Evolutionary conservation across 805 yeast genomes (phyloP), one percentile per base, ranked within the genome.

Genomic region (Candida incommunis): DNA sequence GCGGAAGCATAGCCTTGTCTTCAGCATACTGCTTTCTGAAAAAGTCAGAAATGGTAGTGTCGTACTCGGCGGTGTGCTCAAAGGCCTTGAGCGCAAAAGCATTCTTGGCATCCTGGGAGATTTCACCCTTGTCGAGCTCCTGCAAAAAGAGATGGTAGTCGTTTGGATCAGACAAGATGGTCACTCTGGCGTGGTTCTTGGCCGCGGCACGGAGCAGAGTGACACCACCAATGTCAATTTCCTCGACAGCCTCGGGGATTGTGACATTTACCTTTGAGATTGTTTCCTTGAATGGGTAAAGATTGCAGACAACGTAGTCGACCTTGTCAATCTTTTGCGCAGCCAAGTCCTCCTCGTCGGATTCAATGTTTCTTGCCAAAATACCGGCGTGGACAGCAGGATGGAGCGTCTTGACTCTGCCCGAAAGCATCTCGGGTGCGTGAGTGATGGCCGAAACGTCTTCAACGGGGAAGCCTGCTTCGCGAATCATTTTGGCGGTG

Each of bases 381-480:
- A 92, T 92, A 61, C 70, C 69, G 57, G 95, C 98, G 65, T 92
- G 98, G 50, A 92, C 96, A 24, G 97, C 98, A 35, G 98, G 98
- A 64, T 92, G 98, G 57, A 92, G 73, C 48, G 98, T 92, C 72
- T 92, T 92, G 56, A 92, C 98, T 68, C 98, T 78, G 52, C 98
- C 98, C 51, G 96, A 95, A 55, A 92, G 74, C 95, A 92, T 92
- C 68, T 92, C 98, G 44, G 98, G 98, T 35, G 97, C 97, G 61
- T 92, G 95, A 29, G 98, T 92, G 63, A 92, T 86, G 48, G 92
- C 64, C 35, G 94, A 80, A 35, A 92, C 96, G 60, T 92, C 98
- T 57, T 90, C 95, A 16, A 92, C 97, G 41, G 95, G 90, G 78
- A 92, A 90, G 11, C 97, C 97, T 46, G 96, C 95, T 66, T 88